A percentile compares a stretch with the other conserved stretches of the same genome.
These are phyloP conservation scores for Cercospora sp. DNA, from an alignment of 2,329 filamentous ascomycete genomes.

Conservation along the genomic window DNA sequence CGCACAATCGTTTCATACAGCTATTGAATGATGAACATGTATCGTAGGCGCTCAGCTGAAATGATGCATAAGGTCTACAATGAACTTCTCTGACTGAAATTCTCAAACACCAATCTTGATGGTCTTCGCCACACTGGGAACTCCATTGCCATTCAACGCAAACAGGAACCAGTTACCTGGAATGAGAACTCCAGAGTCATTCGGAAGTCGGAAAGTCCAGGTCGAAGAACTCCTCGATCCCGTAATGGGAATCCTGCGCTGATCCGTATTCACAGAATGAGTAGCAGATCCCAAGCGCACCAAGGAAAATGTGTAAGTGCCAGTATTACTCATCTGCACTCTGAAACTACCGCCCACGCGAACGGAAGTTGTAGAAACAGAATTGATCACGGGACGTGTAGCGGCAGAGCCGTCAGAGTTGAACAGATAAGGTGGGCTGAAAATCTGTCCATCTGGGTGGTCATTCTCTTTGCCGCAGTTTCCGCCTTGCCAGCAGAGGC, in stretches of 20 bases:
- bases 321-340: conserved; percentile 1
- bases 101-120: background rate
- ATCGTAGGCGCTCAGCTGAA: no score
- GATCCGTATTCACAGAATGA: conserved; percentile 60
- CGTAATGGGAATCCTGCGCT: conserved; percentile 53
- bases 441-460: conserved; percentile 58
- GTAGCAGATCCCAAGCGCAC: conserved; percentile 54
- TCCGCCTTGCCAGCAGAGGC: conserved; percentile 46
- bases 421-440: conserved; percentile 57
- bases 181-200: conserved; percentile 51
- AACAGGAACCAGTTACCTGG: conserved; percentile 59
- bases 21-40: no score
- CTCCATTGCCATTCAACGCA: conserved; percentile 28
- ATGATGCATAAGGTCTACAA: no score
- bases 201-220: conserved; percentile 48
- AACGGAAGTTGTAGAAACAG: background rate
- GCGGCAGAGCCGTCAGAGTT: conserved; percentile 30
- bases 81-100: no score
- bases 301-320: conserved; percentile 30
- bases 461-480: conserved; percentile 37
- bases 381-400: conserved; percentile 7
- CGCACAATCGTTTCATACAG: no score
- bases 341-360: conserved; percentile 1
- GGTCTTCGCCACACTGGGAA: conserved; percentile 11
- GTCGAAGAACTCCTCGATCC: conserved; percentile 31